Evolutionary conservation across 169 alveolate species (phyloP).

Genomic region (Cryptosporidium muris): DNA sequence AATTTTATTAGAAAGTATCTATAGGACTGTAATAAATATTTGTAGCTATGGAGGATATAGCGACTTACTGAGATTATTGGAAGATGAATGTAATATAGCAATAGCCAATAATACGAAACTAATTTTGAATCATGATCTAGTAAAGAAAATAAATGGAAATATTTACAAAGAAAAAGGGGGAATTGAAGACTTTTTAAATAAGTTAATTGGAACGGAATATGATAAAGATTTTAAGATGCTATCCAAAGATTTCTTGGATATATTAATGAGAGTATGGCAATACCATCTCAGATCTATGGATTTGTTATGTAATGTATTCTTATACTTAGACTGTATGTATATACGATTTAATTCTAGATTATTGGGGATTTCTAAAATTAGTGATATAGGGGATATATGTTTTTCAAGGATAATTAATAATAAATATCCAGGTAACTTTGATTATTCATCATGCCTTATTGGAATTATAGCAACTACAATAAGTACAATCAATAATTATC

Average conservation of each 20-base stretch:
- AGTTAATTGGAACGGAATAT: no score
- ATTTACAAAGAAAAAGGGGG: background rate
- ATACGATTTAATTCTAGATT: constrained; percentile 4
- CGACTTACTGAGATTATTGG: no score
- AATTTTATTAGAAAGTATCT: constrained; percentile 24
- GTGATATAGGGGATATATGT: constrained; percentile 14
- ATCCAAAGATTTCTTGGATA: constrained; percentile 1
- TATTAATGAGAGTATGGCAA: constrained; percentile 43
- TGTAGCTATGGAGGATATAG: constrained; percentile 34
- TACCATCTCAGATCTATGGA: constrained; percentile 61
- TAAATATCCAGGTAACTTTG: no score
- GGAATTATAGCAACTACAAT: no score
- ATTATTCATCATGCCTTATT: no score
- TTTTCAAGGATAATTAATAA: background rate
- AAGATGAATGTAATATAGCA: no score
- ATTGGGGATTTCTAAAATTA: background rate
- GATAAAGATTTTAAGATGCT: no score
- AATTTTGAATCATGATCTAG: constrained; percentile 8
- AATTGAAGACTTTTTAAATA: background rate
- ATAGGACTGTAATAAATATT: constrained; percentile 30
- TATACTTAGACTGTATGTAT: constrained; percentile 42
- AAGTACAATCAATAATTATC: no score
- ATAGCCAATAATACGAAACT: background rate
- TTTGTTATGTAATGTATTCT: constrained; percentile 36
- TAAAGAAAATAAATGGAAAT: background rate